Conservation (phyloP, 441 rosid genomes). For the Corymbia calophylla region DNA sequence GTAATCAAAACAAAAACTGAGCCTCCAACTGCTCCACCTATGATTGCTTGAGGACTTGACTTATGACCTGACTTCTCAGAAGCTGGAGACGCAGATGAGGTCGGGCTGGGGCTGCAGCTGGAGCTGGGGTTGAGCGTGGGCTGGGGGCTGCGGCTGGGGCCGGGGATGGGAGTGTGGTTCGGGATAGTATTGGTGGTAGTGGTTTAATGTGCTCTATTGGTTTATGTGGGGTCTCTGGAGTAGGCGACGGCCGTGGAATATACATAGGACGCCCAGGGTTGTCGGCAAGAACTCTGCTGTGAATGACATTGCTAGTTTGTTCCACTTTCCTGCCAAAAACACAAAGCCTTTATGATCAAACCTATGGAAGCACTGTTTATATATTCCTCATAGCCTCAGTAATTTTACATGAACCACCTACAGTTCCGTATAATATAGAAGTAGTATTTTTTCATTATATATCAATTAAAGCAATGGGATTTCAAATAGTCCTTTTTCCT, state of each 20-base stretch:
- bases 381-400: not conserved
- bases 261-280: not conserved
- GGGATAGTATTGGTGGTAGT: no score
- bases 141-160: no score
- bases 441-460: not conserved
- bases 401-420: not conserved
- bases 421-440: not conserved
- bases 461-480: not conserved
- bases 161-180: no score
- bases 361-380: not conserved
- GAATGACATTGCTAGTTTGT: not conserved
- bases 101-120: not conserved
- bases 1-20: conserved; percentile 14
- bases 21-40: conserved; percentile 18
- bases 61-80: no score
- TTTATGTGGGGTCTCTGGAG: no score
- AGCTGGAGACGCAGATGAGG: not conserved
- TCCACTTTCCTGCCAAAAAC: not conserved
- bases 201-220: no score
- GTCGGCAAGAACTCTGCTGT: not conserved
- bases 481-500: not conserved
- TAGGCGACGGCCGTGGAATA: no score
- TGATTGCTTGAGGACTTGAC: not conserved
- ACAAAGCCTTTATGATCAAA: not conserved
- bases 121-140: not conserved